A percentile compares a stretch with the other conserved stretches of the same genome.
Conservation (phyloP, 176 grass and related monocot genomes). For the Rhynchospora breviuscula region DNA sequence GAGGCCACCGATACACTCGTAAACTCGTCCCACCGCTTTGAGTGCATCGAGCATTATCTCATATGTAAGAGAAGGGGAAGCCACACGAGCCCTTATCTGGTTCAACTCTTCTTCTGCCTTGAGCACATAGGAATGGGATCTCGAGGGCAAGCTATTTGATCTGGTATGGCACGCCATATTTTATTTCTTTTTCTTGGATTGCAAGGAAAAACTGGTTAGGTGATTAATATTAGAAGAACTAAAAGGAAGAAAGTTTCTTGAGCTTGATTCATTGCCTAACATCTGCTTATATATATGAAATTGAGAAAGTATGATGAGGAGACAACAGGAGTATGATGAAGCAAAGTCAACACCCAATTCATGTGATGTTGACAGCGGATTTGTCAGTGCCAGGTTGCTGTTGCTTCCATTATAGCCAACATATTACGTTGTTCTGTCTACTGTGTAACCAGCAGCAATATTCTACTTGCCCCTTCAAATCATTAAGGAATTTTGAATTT, state of each 20-base stretch:
- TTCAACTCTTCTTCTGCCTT: slow-evolving; percentile 30
- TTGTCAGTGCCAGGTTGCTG: no score
- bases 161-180: slow-evolving; percentile 19
- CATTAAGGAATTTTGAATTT: no score
- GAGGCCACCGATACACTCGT: slow-evolving; percentile 24
- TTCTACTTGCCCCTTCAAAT: no score
- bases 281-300: slow-evolving; percentile 26
- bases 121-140: slow-evolving; percentile 11
- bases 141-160: slow-evolving; percentile 33
- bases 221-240: slow-evolving; percentile 11
- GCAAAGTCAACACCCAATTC: no score
- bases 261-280: not conserved
- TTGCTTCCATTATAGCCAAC: no score
- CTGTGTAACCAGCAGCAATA: no score
- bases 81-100: slow-evolving; percentile 13
- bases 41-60: slow-evolving; percentile 9
- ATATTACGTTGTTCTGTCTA: no score
- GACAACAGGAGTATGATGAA: not conserved
- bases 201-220: slow-evolving; percentile 18
- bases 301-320: not conserved
- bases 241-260: not conserved
- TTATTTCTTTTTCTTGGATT: not conserved
- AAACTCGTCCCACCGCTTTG: not conserved
- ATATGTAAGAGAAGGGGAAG: not conserved
- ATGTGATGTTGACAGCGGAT: no score